Percentiles rank a stretch among this genome's conserved stretches.
Evolutionary conservation across 805 yeast genomes (phyloP).

Genomic region (Lipomyces japonicus): DNA sequence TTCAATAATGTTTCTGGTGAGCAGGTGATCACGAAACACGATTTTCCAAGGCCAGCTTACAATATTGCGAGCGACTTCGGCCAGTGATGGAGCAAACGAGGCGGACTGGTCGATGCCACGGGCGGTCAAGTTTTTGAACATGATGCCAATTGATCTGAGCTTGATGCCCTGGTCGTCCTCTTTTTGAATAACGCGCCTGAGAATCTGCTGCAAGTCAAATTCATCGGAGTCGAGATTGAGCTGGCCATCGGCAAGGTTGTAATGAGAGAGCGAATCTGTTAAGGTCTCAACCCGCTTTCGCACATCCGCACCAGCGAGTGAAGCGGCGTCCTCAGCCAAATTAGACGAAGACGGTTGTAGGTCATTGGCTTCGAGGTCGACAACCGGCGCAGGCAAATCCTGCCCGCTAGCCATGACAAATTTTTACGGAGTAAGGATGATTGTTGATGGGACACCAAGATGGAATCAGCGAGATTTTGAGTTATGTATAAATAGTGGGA

Average conservation of each 20-base stretch:
- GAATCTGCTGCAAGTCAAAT: conserved; percentile 4
- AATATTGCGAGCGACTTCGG: conserved; percentile 3
- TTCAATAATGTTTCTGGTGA: conserved; percentile 28
- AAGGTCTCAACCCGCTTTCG: not conserved
- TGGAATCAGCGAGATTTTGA: too few species aligned
- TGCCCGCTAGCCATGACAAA: too few species aligned
- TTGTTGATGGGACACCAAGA: too few species aligned
- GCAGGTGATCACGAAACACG: not conserved
- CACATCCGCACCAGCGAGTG: not conserved
- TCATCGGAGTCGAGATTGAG: conserved; percentile 5
- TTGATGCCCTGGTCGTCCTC: conserved; percentile 12
- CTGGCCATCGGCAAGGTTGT: not conserved
- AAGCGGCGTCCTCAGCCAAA: not conserved
- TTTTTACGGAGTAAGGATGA: too few species aligned
- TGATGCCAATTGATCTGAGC: conserved; percentile 9
- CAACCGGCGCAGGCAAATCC: too few species aligned
- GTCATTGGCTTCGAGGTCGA: too few species aligned
- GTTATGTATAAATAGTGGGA: too few species aligned
- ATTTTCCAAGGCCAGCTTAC: not conserved
- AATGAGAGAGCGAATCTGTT: not conserved
- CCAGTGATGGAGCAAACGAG: conserved; percentile 10
- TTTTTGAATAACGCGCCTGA: conserved; percentile 4
- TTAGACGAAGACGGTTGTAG: too few species aligned
- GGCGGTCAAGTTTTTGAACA: conserved; percentile 12
- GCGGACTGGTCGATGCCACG: conserved; percentile 19